Base-by-base conservation (phyloP, 2,329 filamentous ascomycete genomes). In the Alternaria angustiovoidea region DNA sequence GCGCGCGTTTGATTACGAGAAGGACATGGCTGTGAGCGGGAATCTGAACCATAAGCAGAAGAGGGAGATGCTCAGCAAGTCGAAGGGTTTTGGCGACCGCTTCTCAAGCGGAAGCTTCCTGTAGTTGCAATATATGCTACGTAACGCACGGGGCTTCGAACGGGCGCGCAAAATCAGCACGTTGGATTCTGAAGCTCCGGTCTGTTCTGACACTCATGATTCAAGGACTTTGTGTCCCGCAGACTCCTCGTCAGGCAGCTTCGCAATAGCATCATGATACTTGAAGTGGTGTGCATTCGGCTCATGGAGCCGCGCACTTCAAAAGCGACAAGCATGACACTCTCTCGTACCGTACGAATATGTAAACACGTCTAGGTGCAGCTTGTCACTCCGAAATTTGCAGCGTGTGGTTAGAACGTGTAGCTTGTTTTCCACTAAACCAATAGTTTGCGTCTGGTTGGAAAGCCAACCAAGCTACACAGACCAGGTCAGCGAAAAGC, bases 1-100 rank as follows among this genome's bases (percentile, higher is more conserved):
- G 79, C 85, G 94, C 62, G 90, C 88, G 0, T 98, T 98, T 79
- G 93, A 97, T 80, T 86, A 89, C 64, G 92, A 97, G 78, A 98
- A 97, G 81, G 95, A 98, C 77, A 97, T 98, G 88, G 90, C 88
- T 39, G 81, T 92, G 2, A 89, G 90, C 8, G 87, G 88, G 18
- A 88, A 87, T 71, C 88, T 97, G 54, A 90, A 88, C 26, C 83
- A 88, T 66, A 85, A 89, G 36, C 89, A 97, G 81, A 87, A 90
- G 68, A 87, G 87, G 70, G 91, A 97, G 68, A 82, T 98, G 82
- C 77, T 97, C 61, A 90, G 87, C 66, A 90, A 91, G 74, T 91
- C 93, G 5, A 87, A 89, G 16, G 90, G 93, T 71, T 97, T 97
- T 79, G 89, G 91, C 4, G 90, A 90, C 1, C 85, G 92, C 49